Percentiles rank a stretch among this genome's conserved stretches.
phyloP scores from a whole-genome alignment of 169 alveolate genomes.

The Miamiensis avidus region DNA sequence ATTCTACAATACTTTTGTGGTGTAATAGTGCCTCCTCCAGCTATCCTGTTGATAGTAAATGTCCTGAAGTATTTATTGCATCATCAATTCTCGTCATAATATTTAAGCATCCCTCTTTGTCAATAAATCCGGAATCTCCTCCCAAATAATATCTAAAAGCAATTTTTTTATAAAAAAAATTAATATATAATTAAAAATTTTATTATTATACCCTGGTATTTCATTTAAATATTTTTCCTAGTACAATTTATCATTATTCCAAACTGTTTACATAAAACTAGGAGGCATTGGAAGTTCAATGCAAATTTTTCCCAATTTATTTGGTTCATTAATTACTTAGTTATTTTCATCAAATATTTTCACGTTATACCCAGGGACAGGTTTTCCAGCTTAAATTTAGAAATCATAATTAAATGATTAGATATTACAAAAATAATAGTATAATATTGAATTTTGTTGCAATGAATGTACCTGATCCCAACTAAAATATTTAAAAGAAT shows the following conservation, averaged over 20 bases:
- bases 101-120: conserved; percentile 81
- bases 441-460: too few species aligned
- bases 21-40: conserved; percentile 81
- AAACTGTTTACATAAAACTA: conserved; percentile 83
- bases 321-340: conserved; percentile 52
- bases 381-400: conserved; percentile 64
- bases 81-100: conserved; percentile 88
- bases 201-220: conserved; percentile 77
- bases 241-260: conserved; percentile 80
- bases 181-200: too few species aligned
- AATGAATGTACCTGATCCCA: too few species aligned
- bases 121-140: conserved; percentile 78
- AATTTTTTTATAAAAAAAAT: too few species aligned
- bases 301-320: conserved; percentile 73
- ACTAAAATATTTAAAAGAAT: too few species aligned
- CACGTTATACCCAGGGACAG: conserved; percentile 86
- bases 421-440: too few species aligned
- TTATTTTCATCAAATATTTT: conserved; percentile 75
- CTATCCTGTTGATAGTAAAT: conserved; percentile 82
- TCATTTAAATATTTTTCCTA: conserved; percentile 74
- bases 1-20: conserved; percentile 76
- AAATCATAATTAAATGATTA: too few species aligned
- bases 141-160: conserved; percentile 54
- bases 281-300: conserved; percentile 90
- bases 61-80: conserved; percentile 89